Base-by-base conservation (phyloP, 2,329 filamentous ascomycete species). In the Paradendryphiella salina region DNA sequence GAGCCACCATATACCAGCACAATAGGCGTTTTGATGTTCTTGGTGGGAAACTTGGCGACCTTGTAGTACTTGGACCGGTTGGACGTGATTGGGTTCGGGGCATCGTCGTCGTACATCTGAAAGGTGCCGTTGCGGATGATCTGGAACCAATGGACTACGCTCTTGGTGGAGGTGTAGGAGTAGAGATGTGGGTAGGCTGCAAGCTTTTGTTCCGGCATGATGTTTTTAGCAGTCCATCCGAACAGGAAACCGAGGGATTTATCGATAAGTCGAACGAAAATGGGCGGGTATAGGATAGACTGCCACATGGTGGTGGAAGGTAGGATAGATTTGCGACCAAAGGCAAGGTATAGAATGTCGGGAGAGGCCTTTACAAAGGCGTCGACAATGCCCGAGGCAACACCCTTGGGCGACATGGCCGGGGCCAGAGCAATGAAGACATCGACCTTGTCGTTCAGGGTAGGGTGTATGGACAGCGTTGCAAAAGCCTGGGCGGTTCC, bases 91-190 rank as follows among this genome's bases (percentile, higher is more conserved):
- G 87, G 87, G 21, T 87, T 86, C 50, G 91, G 88, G 0, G 94
- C 83, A 64, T 97, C 93, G 69, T 99, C 94, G 69, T 99, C 94
- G 73, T 92, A 97, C 89, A 99, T 96, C 73, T 99, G 94, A 73
- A 99, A 97, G 20, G 85, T 91, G 65, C 90, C 89, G 66, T 93
- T 96, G 59, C 94, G 87, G 65, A 99, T 99, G 69, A 99, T 96
- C 71, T 99, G 94, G 72, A 99, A 99, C 94, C 94, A 99, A 71
- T 99, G 94, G 0, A 99, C 94, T 7, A 99, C 91, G 15, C 87
- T 92, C 75, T 99, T 99, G 50, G 91, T 96, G 71, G 90, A 96
- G 0, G 93, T 96, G 72, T 93, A 97, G 0, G 92, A 96, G 77
- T 96, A 99, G 0, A 99, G 78, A 76, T 99, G 94, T 8, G 93